A percentile compares a stretch with the other conserved stretches of the same genome.
phyloP scores from a whole-genome alignment of 2,329 filamentous ascomycete genomes.

The Ophiocordyceps robertsii region DNA sequence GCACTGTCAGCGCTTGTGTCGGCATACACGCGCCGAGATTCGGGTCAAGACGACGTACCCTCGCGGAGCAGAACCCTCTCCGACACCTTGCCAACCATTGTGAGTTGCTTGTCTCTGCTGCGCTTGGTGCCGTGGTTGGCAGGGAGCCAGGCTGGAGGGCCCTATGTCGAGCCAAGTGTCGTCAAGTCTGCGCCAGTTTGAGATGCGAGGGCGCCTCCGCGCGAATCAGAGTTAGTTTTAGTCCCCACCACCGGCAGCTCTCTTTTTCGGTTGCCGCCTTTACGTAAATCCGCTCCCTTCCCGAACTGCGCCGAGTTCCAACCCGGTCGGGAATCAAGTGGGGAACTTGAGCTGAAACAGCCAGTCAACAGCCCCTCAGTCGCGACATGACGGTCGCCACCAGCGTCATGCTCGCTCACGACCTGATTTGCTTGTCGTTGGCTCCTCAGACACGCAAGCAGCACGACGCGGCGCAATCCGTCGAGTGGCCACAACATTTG shows the following conservation, averaged over 20 bases:
- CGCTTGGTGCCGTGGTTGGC: background rate
- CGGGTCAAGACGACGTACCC: conserved; percentile 26
- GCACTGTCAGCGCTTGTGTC: conserved; percentile 8
- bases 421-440: no score
- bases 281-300: conserved; percentile 1
- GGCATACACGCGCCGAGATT: conserved; percentile 2
- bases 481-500: no score
- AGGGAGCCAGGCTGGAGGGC: background rate
- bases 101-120: conserved; percentile 5
- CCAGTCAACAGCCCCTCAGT: no score
- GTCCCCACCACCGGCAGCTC: no score
- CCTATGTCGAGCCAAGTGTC: background rate
- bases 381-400: no score
- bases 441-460: no score
- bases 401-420: no score
- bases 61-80: conserved; percentile 50
- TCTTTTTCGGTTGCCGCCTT: background rate
- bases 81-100: conserved; percentile 52
- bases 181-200: background rate
- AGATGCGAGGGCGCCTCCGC: no score
- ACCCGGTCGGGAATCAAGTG: no score
- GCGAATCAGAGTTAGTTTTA: no score
- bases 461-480: no score
- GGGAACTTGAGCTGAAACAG: no score
- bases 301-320: background rate